Conservation (phyloP, 208 protist species). For the Wallacemonas sp. region DNA sequence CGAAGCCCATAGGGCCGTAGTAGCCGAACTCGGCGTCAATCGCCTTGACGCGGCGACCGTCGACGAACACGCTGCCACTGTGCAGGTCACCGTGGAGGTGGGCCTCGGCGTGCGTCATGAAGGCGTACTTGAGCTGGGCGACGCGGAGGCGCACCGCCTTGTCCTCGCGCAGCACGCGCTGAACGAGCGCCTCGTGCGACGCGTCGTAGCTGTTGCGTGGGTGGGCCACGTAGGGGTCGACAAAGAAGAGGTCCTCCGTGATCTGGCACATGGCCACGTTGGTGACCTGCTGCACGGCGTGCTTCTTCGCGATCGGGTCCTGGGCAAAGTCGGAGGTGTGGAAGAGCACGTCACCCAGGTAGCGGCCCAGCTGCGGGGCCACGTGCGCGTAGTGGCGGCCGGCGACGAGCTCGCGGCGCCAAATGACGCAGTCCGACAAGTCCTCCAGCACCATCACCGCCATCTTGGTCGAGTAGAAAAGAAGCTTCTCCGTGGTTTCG, state of each 20-base stretch:
- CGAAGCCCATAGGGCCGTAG: constrained; percentile 39
- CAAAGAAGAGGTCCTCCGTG: constrained; percentile 43
- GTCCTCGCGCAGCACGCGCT: constrained; percentile 25
- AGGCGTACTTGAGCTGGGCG: constrained; percentile 39
- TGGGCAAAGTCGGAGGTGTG: constrained; percentile 40
- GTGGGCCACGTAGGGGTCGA: constrained; percentile 30
- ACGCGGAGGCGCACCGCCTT: constrained; percentile 21
- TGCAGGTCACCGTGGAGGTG: constrained; percentile 46
- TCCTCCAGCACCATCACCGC: constrained; percentile 34
- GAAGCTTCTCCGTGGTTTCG: constrained; percentile 28
- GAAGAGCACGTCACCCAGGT: constrained; percentile 43
- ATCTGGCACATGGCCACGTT: constrained; percentile 44
- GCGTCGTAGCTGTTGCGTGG: constrained; percentile 40
- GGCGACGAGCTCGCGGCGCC: constrained; percentile 29
- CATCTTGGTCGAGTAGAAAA: constrained; percentile 36
- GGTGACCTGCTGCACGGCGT: constrained; percentile 33
- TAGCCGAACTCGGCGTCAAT: constrained; percentile 47
- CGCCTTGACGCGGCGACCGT: constrained; percentile 27
- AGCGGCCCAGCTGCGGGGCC: constrained; percentile 27
- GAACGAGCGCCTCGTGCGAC: constrained; percentile 30
- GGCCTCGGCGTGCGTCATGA: constrained; percentile 41
- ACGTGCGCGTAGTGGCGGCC: constrained; percentile 33
- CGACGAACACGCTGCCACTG: constrained; percentile 38
- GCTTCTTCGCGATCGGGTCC: constrained; percentile 33
- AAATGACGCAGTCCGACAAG: constrained; percentile 35